Conservation (phyloP, 441 rosid genomes). For the Aleurites moluccanus region DNA sequence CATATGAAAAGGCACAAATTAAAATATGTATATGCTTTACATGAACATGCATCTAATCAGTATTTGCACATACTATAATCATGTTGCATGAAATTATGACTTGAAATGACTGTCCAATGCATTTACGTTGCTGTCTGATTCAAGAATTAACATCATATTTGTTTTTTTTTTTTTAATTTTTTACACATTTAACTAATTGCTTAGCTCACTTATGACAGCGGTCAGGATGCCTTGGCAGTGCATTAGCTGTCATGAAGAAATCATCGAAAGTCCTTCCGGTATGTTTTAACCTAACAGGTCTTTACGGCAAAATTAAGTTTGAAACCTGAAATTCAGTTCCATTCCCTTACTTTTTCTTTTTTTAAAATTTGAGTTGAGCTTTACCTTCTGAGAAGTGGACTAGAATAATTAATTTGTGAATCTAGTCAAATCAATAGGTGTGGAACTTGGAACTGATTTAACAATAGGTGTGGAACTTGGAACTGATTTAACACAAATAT, state of each 20-base stretch:
- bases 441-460: too few relatives aligned
- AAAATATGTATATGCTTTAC: background rate
- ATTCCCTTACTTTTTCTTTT: background rate
- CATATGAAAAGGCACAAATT: background rate
- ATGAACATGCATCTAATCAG: background rate
- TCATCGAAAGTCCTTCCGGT: constrained; percentile 64
- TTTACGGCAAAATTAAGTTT: constrained; percentile 1
- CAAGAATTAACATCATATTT: background rate
- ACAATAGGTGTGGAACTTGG: too few relatives aligned
- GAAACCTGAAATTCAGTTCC: constrained; percentile 11
- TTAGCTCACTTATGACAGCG: constrained; percentile 47
- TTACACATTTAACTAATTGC: constrained; percentile 21
- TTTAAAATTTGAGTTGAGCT: constrained; percentile 8
- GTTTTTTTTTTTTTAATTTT: background rate
- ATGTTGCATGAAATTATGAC: background rate
- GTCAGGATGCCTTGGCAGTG: constrained; percentile 69
- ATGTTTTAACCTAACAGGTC: constrained; percentile 25
- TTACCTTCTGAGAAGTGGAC: constrained; percentile 4
- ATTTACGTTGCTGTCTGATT: background rate
- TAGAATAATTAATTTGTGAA: constrained; percentile 18
- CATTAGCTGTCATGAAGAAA: constrained; percentile 67
- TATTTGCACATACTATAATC: background rate
- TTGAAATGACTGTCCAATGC: background rate
- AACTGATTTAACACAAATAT: background rate
- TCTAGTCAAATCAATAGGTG: constrained; percentile 3